Percentiles rank a stretch among this genome's conserved stretches.
Evolutionary conservation across 768 basidiomycete genomes (phyloP).

Genomic region (Neoboletus subvelutipes): DNA sequence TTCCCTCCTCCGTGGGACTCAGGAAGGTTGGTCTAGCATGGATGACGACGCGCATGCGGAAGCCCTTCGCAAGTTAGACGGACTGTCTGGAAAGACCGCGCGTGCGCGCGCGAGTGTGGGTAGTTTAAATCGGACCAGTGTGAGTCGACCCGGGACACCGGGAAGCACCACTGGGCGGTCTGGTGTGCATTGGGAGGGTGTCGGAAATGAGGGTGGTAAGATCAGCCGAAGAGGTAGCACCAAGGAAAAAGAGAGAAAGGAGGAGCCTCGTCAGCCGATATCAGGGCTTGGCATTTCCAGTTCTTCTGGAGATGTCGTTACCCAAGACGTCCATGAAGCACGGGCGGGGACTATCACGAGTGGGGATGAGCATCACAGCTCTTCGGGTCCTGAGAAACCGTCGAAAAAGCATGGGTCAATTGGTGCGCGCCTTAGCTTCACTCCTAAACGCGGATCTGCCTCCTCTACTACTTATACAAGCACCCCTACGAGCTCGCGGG

Average conservation of each 20-base stretch:
- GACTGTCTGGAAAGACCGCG: slow-evolving; percentile 72
- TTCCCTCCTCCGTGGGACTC: slow-evolving; percentile 80
- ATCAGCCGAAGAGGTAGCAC: slow-evolving; percentile 38
- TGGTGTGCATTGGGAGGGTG: slow-evolving; percentile 74
- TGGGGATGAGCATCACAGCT: slow-evolving; percentile 56
- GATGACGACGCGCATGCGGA: slow-evolving; percentile 89
- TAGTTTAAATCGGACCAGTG: slow-evolving; percentile 64
- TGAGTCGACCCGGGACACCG: slow-evolving; percentile 76
- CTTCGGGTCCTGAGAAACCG: slow-evolving; percentile 56
- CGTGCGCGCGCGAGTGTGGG: slow-evolving; percentile 75
- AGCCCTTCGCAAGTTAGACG: slow-evolving; percentile 90
- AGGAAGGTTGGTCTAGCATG: slow-evolving; percentile 86
- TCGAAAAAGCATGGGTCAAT: slow-evolving; percentile 61
- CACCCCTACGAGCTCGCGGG: slow-evolving; percentile 80
- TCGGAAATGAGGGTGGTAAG: slow-evolving; percentile 40
- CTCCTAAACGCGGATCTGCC: slow-evolving; percentile 84
- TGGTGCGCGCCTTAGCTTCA: slow-evolving; percentile 68
- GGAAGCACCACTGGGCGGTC: slow-evolving; percentile 49
- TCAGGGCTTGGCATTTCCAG: slow-evolving; percentile 37
- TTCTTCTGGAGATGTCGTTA: slow-evolving; percentile 33
- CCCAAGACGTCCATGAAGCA: slow-evolving; percentile 42
- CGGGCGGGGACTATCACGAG: slow-evolving; percentile 45
- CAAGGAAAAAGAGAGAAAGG: slow-evolving; percentile 48
- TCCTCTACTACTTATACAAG: slow-evolving; percentile 86
- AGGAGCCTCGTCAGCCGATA: slow-evolving; percentile 27